phyloP scores from a whole-genome alignment of 2,329 filamentous ascomycete genomes.

The Apiospora kogelbergensis region DNA sequence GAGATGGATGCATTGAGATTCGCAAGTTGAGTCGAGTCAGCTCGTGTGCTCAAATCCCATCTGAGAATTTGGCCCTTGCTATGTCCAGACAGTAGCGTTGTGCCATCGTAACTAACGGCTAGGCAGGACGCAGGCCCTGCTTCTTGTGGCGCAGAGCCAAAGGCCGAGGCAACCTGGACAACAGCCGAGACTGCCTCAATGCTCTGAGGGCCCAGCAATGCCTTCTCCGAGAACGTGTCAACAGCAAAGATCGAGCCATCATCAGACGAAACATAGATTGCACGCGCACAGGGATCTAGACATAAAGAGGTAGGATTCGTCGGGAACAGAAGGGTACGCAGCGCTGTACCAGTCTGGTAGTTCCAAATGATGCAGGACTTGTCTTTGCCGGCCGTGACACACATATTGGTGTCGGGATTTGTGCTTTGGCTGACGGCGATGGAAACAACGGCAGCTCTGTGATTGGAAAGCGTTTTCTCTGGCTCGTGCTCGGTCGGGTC shows the following conservation, averaged over 20 bases:
- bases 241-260: conserved; percentile 79
- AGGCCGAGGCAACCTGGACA: conserved; percentile 54
- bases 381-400: conserved; percentile 80
- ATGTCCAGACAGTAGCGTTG: conserved; percentile 77
- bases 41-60: conserved; percentile 77
- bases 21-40: conserved; percentile 64
- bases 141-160: conserved; percentile 60
- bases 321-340: conserved; percentile 82
- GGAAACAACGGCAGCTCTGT: conserved; percentile 71
- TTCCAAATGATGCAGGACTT: conserved; percentile 94
- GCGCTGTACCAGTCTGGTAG: conserved; percentile 72
- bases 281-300: conserved; percentile 81
- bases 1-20: conserved; percentile 81
- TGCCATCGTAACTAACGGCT: conserved; percentile 79
- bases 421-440: conserved; percentile 64
- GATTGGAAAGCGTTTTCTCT: conserved; percentile 73
- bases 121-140: conserved; percentile 68
- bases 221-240: conserved; percentile 64
- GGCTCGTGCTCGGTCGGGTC: conserved; percentile 64
- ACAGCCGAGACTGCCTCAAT: conserved; percentile 56
- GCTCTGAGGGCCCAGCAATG: conserved; percentile 53
- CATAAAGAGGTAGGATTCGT: conserved; percentile 69
- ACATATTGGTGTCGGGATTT: conserved; percentile 72
- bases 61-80: conserved; percentile 72
- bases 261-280: conserved; percentile 77